Evolutionary conservation across 768 basidiomycete genomes (phyloP).

Genomic region (Xerocomellus intermedius): DNA sequence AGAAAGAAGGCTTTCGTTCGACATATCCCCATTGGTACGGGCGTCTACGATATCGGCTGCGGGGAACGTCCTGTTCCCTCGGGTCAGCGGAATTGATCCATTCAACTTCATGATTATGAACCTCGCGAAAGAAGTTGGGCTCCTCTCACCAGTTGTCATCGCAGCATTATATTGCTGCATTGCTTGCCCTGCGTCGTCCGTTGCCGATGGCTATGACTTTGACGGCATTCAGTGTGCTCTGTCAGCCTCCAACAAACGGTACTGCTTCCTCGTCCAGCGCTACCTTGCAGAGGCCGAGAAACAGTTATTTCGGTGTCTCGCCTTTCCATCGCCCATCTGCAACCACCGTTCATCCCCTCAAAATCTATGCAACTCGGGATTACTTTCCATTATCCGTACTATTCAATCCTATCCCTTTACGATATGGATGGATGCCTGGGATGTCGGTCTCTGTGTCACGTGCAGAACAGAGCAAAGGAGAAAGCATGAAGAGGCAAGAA

Average conservation of each 20-base stretch:
- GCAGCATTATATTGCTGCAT: constrained; percentile 2
- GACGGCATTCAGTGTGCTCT: neutral
- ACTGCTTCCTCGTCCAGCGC: constrained; percentile 2
- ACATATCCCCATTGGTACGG: neutral
- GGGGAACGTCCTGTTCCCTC: neutral
- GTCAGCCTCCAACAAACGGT: neutral
- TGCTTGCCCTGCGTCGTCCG: constrained; percentile 2
- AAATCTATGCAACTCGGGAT: neutral
- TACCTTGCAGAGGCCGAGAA: neutral
- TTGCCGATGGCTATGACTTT: constrained; percentile 12
- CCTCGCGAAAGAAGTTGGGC: constrained; percentile 10
- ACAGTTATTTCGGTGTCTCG: neutral
- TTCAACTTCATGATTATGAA: constrained; percentile 16
- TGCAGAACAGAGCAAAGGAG: neutral
- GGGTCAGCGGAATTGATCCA: constrained; percentile 4
- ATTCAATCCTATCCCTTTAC: neutral
- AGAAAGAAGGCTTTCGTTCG: neutral
- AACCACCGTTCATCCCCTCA: neutral
- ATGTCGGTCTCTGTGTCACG: neutral
- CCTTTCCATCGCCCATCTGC: neutral
- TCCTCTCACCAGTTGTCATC: neutral
- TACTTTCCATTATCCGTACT: neutral
- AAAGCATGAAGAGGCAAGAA: neutral
- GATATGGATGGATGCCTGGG: neutral
- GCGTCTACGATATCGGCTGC: neutral